Conservation (phyloP, 352 stramenopile species). For the Achlya hypogyna region DNA sequence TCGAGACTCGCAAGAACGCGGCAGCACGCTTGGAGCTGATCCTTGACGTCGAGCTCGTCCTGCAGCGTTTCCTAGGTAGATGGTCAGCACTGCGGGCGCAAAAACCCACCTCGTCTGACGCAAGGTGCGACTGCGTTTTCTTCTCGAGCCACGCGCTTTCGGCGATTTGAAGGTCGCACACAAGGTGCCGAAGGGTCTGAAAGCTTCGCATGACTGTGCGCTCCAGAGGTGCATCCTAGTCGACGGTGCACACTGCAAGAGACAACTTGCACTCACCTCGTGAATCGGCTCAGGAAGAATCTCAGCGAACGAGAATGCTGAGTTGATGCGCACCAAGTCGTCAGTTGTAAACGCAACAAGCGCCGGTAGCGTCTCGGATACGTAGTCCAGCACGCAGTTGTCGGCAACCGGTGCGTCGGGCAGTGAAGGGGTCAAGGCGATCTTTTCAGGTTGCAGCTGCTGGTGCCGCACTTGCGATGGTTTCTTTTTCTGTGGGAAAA, state of each 20-base stretch:
- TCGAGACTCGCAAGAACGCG: neutral
- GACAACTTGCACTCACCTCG: no score
- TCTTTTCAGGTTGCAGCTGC: no score
- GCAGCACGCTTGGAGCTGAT: neutral
- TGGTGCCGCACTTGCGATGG: neutral
- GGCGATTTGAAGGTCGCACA: constrained; percentile 5
- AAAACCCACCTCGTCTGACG: neutral
- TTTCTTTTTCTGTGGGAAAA: neutral
- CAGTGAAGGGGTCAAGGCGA: no score
- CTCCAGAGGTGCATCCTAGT: constrained; percentile 3
- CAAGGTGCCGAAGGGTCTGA: neutral
- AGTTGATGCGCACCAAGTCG: neutral
- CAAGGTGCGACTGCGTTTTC: neutral
- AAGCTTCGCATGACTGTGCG: neutral
- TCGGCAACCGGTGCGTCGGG: neutral
- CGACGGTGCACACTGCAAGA: neutral
- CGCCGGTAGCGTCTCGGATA: neutral
- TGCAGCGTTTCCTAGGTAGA: neutral
- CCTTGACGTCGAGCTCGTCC: neutral
- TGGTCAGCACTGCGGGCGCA: neutral
- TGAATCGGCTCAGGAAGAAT: no score
- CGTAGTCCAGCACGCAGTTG: neutral
- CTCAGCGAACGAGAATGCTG: no score
- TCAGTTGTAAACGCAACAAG: neutral
- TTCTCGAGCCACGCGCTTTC: neutral